Evolutionary conservation across 306 rosid species (phyloP).

Genomic region (Pyrus bretschneideri): DNA sequence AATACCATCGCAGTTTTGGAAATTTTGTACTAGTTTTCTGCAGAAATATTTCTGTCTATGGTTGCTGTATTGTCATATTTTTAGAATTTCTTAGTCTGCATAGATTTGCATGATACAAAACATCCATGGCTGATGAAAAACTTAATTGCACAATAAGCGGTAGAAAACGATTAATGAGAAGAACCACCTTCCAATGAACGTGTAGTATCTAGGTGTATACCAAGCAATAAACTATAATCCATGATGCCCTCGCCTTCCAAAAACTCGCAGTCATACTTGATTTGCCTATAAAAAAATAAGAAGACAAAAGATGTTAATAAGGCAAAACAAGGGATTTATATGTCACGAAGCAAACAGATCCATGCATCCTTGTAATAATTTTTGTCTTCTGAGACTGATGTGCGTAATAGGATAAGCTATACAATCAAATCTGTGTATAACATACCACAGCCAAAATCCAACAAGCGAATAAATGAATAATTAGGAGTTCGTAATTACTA

Average conservation of each 20-base stretch:
- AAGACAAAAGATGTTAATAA: neutral
- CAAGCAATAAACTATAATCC: constrained; percentile 43
- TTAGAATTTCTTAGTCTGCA: neutral
- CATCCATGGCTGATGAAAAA: neutral
- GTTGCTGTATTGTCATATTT: neutral
- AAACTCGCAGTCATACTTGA: constrained; percentile 41
- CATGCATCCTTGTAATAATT: neutral
- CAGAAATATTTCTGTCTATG: neutral
- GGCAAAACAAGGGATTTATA: neutral
- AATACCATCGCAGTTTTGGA: no score
- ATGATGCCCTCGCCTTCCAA: constrained; percentile 42
- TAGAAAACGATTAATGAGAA: neutral
- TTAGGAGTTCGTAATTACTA: neutral
- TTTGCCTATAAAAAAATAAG: constrained; percentile 29
- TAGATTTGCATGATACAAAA: neutral
- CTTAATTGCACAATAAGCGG: neutral
- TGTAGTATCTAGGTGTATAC: constrained; percentile 21
- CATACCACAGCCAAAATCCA: neutral
- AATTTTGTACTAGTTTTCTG: neutral
- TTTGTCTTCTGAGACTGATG: neutral
- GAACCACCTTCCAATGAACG: constrained; percentile 20
- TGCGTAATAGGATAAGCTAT: neutral
- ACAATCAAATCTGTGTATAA: neutral
- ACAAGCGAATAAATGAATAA: neutral
- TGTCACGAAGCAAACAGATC: neutral